A percentile compares a stretch with the other conserved stretches of the same genome.
Evolutionary conservation across 306 rosid species (phyloP).

Genomic region (Vachellia collinsii): DNA sequence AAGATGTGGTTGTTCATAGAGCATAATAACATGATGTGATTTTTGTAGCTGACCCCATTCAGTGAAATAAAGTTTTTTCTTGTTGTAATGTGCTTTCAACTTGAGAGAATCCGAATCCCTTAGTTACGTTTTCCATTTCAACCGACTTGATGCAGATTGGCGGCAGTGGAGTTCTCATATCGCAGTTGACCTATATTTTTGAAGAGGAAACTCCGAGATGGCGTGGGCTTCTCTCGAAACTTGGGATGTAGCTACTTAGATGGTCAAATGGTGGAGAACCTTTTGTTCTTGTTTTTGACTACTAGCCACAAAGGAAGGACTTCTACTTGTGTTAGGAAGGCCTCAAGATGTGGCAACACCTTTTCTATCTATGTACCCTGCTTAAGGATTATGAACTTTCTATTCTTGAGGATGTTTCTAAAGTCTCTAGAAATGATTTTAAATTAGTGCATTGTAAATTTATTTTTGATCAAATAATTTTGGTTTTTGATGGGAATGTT

Average conservation of each 20-base stretch:
- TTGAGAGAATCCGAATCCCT: neutral
- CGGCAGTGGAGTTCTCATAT: conserved; percentile 92
- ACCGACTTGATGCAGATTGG: conserved; percentile 67
- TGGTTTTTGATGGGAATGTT: neutral
- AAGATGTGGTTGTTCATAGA: too few relatives aligned
- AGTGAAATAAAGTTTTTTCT: too few relatives aligned
- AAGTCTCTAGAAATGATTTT: neutral
- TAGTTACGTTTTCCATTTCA: conserved; percentile 22
- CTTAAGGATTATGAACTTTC: neutral
- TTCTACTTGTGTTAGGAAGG: neutral
- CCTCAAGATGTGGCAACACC: neutral
- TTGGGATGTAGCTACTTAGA: conserved; percentile 55
- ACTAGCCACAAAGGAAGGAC: conserved; percentile 1
- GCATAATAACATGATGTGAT: too few relatives aligned
- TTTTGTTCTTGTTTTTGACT: neutral
- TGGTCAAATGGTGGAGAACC: conserved; percentile 1
- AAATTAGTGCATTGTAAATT: neutral
- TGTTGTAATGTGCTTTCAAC: too few relatives aligned
- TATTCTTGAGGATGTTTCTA: neutral
- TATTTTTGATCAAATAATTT: neutral
- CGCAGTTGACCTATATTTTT: conserved; percentile 93
- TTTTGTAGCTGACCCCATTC: too few relatives aligned
- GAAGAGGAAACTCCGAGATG: conserved; percentile 98
- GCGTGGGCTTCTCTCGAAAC: conserved; percentile 70
- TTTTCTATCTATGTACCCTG: neutral